Percentiles rank a stretch among this genome's conserved stretches.
These are phyloP conservation scores for Pterocarpus santalinus DNA, from an alignment of 306 rosid genomes.

Conservation along the genomic window DNA sequence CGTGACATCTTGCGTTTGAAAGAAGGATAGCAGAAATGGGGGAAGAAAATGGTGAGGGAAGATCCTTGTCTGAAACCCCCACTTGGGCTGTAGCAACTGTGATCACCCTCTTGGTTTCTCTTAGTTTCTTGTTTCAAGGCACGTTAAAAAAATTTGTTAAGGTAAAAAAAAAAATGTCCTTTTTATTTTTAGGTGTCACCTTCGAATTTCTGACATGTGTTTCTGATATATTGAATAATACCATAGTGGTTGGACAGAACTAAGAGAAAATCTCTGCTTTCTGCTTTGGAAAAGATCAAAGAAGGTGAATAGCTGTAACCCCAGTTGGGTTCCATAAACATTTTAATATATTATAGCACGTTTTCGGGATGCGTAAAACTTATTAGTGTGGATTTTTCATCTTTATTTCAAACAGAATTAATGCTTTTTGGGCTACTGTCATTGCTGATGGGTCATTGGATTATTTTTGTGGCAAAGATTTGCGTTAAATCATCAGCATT, in stretches of 20 bases:
- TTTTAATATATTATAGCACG: background rate
- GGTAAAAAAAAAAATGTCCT: conserved; percentile 47
- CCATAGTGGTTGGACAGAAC: conserved; percentile 80
- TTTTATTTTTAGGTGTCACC: background rate
- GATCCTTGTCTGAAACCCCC: conserved; percentile 84
- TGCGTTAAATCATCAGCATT: conserved; percentile 73
- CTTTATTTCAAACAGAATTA: conserved; percentile 67
- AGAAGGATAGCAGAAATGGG: conserved; percentile 51
- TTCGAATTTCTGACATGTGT: conserved; percentile 29
- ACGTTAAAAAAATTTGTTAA: conserved; percentile 60
- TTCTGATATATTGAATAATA: conserved; percentile 6
- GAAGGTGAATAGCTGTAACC: conserved; percentile 62
- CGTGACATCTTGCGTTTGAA: conserved; percentile 38
- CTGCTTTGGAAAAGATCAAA: conserved; percentile 84
- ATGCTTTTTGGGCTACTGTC: conserved; percentile 93
- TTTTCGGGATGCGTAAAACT: background rate
- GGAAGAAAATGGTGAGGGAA: conserved; percentile 56
- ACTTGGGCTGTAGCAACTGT: conserved; percentile 92
- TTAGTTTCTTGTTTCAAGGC: conserved; percentile 68
- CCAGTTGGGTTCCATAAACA: conserved; percentile 12
- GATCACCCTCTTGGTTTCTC: conserved; percentile 64
- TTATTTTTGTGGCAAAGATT: conserved; percentile 80
- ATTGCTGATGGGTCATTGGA: conserved; percentile 95
- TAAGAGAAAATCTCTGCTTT: conserved; percentile 80
- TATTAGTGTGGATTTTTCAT: background rate